Evolutionary conservation across 495 filamentous ascomycete species (phyloP).

Genomic region (Oleoguttula mirabilis): DNA sequence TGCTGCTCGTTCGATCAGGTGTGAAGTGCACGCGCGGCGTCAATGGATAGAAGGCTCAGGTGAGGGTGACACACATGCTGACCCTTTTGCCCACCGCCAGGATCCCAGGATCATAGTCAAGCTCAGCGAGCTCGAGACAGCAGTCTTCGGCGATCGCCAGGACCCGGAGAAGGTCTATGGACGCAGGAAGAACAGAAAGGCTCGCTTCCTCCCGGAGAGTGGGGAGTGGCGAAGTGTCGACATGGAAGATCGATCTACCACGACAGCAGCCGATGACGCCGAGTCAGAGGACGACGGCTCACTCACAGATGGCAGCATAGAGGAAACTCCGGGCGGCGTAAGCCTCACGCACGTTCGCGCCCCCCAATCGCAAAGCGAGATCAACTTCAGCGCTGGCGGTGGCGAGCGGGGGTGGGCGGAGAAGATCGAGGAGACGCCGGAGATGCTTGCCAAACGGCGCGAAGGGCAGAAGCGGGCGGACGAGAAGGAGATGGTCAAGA

Average conservation of each 20-base stretch:
- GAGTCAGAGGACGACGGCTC: constrained; percentile 1
- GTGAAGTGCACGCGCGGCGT: too few relatives aligned
- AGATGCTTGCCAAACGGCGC: constrained; percentile 27
- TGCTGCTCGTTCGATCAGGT: too few relatives aligned
- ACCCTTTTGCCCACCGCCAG: too few relatives aligned
- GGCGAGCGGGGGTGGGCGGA: constrained; percentile 35
- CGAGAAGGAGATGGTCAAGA: constrained; percentile 35
- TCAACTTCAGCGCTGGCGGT: constrained; percentile 35
- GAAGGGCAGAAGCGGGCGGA: constrained; percentile 24
- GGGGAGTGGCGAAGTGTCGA: constrained; percentile 25
- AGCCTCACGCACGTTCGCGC: constrained; percentile 24
- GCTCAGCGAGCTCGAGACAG: constrained; percentile 25
- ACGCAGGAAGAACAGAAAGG: constrained; percentile 27
- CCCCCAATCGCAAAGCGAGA: constrained; percentile 29
- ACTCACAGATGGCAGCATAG: background rate
- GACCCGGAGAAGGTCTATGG: constrained; percentile 24
- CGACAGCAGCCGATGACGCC: background rate
- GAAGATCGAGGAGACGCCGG: constrained; percentile 29
- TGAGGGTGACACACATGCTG: too few relatives aligned
- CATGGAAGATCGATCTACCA: constrained; percentile 12
- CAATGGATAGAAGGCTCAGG: too few relatives aligned
- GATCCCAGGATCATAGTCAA: constrained; percentile 23
- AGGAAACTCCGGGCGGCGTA: constrained; percentile 2
- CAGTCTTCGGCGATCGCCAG: constrained; percentile 25
- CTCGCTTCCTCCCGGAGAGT: constrained; percentile 18